Percentiles rank a stretch among this genome's conserved stretches.
Evolutionary conservation across 768 basidiomycete genomes (phyloP).

Genomic region (Suillus tomentosus): DNA sequence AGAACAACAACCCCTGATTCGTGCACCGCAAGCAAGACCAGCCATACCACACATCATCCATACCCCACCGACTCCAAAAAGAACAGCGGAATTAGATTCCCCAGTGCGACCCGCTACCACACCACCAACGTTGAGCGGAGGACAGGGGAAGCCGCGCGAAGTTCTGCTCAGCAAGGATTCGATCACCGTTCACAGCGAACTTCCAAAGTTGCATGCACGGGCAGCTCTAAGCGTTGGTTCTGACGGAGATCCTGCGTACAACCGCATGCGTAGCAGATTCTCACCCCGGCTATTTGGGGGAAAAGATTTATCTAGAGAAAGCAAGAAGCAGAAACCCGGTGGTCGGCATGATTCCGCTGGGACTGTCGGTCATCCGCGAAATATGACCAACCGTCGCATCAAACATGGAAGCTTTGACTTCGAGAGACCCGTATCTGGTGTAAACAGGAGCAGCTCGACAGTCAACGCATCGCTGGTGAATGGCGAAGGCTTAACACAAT

Average conservation of each 20-base stretch:
- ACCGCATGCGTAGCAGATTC: slow-evolving; percentile 27
- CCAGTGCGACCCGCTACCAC: slow-evolving; percentile 11
- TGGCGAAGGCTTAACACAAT: slow-evolving; percentile 12
- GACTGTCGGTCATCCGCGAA: slow-evolving; percentile 21
- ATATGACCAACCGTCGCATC: slow-evolving; percentile 42
- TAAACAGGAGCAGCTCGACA: slow-evolving; percentile 33
- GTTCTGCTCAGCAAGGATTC: slow-evolving; percentile 26
- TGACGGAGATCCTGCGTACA: background rate
- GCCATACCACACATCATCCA: slow-evolving; percentile 37
- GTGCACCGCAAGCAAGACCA: slow-evolving; percentile 28
- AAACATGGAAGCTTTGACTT: slow-evolving; percentile 81
- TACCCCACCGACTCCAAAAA: slow-evolving; percentile 39
- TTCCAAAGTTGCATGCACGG: slow-evolving; percentile 17
- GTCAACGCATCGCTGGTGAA: slow-evolving; percentile 18
- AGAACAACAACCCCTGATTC: slow-evolving; percentile 27
- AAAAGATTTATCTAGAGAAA: slow-evolving; percentile 26
- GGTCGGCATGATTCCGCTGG: slow-evolving; percentile 19
- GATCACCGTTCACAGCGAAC: slow-evolving; percentile 24
- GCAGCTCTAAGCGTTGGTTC: background rate
- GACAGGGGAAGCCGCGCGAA: slow-evolving; percentile 16
- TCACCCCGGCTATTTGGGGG: slow-evolving; percentile 32
- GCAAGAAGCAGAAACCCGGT: slow-evolving; percentile 28
- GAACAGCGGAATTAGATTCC: slow-evolving; percentile 21
- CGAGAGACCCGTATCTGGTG: slow-evolving; percentile 58
- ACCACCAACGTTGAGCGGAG: slow-evolving; percentile 17